A percentile compares a stretch with the other conserved stretches of the same genome.
phyloP scores from a whole-genome alignment of 2,329 filamentous ascomycete genomes.

The Trichoderma sp. region DNA sequence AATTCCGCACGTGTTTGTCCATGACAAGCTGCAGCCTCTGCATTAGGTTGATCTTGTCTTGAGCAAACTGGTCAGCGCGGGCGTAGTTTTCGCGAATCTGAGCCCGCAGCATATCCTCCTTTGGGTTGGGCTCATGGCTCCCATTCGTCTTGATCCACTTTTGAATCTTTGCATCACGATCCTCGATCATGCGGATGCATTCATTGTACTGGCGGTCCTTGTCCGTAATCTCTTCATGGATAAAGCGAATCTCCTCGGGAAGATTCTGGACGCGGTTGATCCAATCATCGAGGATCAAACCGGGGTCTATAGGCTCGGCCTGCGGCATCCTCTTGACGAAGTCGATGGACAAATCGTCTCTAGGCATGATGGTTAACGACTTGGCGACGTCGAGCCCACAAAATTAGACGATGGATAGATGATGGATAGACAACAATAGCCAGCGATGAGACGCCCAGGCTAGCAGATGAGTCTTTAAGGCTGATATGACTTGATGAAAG shows the following conservation, averaged over 20 bases:
- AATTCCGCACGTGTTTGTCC: slow-evolving; percentile 61
- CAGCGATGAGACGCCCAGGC: neutral
- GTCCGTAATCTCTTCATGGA: slow-evolving; percentile 78
- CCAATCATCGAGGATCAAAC: slow-evolving; percentile 75
- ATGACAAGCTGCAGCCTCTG: slow-evolving; percentile 59
- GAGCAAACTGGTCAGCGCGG: slow-evolving; percentile 65
- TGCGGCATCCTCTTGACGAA: slow-evolving; percentile 65
- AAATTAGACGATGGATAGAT: slow-evolving; percentile 26
- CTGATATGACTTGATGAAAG: neutral
- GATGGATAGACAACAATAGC: slow-evolving; percentile 15
- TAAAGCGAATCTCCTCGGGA: slow-evolving; percentile 76
- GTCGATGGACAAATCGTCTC: slow-evolving; percentile 70
- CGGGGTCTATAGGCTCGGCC: slow-evolving; percentile 59
- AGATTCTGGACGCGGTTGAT: slow-evolving; percentile 72
- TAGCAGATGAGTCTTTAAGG: neutral
- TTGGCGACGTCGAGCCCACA: slow-evolving; percentile 26
- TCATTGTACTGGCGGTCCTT: slow-evolving; percentile 73
- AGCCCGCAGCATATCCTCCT: slow-evolving; percentile 66
- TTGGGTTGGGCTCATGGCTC: slow-evolving; percentile 69
- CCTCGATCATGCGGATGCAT: slow-evolving; percentile 64
- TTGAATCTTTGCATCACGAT: slow-evolving; percentile 71
- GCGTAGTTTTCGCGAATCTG: slow-evolving; percentile 66
- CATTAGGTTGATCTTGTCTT: slow-evolving; percentile 69
- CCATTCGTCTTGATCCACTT: slow-evolving; percentile 77
- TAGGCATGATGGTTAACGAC: slow-evolving; percentile 64